phyloP scores from a whole-genome alignment of 139 green algal genomes.

The Chlorella sp. region DNA sequence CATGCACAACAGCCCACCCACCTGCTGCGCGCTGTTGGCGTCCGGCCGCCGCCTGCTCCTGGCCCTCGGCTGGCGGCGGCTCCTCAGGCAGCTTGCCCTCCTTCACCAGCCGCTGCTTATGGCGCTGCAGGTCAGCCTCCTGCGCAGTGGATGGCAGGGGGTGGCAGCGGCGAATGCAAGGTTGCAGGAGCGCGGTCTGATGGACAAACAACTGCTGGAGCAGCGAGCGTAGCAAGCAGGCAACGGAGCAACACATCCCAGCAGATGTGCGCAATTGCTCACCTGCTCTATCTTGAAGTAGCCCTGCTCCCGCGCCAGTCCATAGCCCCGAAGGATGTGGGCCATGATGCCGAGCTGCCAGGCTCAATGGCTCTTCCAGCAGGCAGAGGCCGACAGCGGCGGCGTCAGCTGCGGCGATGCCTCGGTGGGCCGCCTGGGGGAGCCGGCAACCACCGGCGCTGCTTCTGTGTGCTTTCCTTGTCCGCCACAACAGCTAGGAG shows the following conservation, averaged over 20 bases:
- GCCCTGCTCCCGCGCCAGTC: slow-evolving; percentile 27
- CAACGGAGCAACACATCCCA: too few relatives aligned
- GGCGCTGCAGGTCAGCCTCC: slow-evolving; percentile 54
- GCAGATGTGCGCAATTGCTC: too few relatives aligned
- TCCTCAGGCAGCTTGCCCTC: slow-evolving; percentile 44
- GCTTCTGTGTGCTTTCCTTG: too few relatives aligned
- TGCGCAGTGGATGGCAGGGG: too few relatives aligned
- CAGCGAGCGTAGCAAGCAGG: too few relatives aligned
- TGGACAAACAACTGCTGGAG: too few relatives aligned
- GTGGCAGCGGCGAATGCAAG: too few relatives aligned
- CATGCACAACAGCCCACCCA: too few relatives aligned
- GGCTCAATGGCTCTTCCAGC: too few relatives aligned
- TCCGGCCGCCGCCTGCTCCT: neutral
- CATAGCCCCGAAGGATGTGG: slow-evolving; percentile 14
- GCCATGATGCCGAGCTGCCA: slow-evolving; percentile 1
- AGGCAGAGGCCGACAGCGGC: neutral
- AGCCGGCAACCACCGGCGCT: neutral
- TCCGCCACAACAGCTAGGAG: too few relatives aligned
- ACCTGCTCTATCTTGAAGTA: slow-evolving; percentile 51
- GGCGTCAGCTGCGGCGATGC: too few relatives aligned
- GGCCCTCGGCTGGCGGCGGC: neutral
- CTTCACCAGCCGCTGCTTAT: slow-evolving; percentile 45
- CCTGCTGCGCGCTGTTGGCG: neutral
- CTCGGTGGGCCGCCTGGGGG: neutral
- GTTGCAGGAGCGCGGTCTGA: too few relatives aligned